A percentile compares a stretch with the other conserved stretches of the same genome.
Evolutionary conservation across 2,329 filamentous ascomycete genomes (phyloP).

Genomic region (Aspergillus neotritici): DNA sequence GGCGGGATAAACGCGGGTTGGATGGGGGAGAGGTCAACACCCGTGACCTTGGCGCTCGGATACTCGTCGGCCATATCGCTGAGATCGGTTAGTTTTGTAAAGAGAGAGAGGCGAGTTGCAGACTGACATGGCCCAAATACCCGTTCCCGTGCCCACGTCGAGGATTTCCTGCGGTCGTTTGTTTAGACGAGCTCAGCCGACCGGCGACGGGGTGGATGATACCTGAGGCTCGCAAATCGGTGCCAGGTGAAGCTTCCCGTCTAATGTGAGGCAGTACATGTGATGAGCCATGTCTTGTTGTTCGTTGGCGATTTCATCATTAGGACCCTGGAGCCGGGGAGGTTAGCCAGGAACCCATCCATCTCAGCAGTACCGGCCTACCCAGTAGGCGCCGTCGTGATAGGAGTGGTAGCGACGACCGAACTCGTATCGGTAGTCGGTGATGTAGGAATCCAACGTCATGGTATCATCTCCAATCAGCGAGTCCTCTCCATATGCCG

Average conservation of each 20-base stretch:
- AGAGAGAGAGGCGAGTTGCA: background rate
- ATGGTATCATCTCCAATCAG: constrained; percentile 20
- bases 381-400: constrained; percentile 24
- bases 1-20: constrained; percentile 44
- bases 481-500: constrained; percentile 16
- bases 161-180: constrained; percentile 14
- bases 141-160: constrained; percentile 21
- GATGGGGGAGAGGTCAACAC: constrained; percentile 47
- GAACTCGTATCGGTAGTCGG: constrained; percentile 26
- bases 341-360: too few species aligned
- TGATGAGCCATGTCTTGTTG: constrained; percentile 30
- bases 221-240: constrained; percentile 19
- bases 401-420: constrained; percentile 32
- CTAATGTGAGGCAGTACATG: constrained; percentile 32
- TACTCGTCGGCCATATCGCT: constrained; percentile 31
- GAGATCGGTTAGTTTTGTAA: background rate
- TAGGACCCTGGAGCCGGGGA: constrained; percentile 8
- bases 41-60: constrained; percentile 39
- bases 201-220: background rate
- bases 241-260: constrained; percentile 25
- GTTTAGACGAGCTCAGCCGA: background rate
- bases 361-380: too few species aligned
- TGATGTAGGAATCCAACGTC: constrained; percentile 24
- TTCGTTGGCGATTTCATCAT: constrained; percentile 20
- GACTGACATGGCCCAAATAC: constrained; percentile 17